phyloP scores from a whole-genome alignment of 805 yeast genomes.

The Saturnispora halmiae region DNA sequence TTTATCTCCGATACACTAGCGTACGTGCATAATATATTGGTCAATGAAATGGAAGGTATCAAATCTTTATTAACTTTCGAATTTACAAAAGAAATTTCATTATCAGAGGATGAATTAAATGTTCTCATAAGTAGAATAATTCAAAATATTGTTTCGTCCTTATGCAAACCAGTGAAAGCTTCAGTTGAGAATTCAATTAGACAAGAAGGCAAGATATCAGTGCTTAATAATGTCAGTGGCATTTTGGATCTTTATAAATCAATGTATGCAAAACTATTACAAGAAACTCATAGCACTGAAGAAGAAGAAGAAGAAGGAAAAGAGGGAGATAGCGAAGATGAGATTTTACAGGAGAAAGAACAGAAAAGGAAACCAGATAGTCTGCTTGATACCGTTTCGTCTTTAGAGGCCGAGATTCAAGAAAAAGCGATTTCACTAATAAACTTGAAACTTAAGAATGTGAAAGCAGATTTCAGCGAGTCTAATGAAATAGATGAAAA shows the following conservation, averaged over 20 bases:
- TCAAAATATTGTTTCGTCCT: slow-evolving; percentile 41
- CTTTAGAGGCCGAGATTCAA: slow-evolving; percentile 28
- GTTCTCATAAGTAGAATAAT: slow-evolving; percentile 31
- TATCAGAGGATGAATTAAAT: slow-evolving; percentile 16
- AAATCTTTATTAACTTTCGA: slow-evolving; percentile 46
- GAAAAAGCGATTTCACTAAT: slow-evolving; percentile 34
- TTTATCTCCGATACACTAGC: slow-evolving; percentile 85
- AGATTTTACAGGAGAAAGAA: no score
- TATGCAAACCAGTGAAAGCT: slow-evolving; percentile 53
- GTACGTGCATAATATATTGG: slow-evolving; percentile 74
- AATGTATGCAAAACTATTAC: slow-evolving; percentile 49
- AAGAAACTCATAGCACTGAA: slow-evolving; percentile 10
- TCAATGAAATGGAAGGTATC: slow-evolving; percentile 77
- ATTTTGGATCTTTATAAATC: slow-evolving; percentile 58
- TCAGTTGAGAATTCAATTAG: slow-evolving; percentile 61
- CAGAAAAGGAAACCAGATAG: slow-evolving; percentile 10
- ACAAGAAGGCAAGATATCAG: slow-evolving; percentile 49
- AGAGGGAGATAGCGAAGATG: no score
- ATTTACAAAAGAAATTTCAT: slow-evolving; percentile 13
- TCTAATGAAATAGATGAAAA: slow-evolving; percentile 35
- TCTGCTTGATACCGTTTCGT: slow-evolving; percentile 22
- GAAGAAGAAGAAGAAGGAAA: neutral
- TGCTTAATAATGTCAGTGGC: slow-evolving; percentile 50
- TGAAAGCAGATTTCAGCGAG: slow-evolving; percentile 18
- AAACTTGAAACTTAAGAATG: slow-evolving; percentile 31